These are phyloP conservation scores for Cicer bijugum DNA, from an alignment of 306 rosid species.

Conservation along the genomic window DNA sequence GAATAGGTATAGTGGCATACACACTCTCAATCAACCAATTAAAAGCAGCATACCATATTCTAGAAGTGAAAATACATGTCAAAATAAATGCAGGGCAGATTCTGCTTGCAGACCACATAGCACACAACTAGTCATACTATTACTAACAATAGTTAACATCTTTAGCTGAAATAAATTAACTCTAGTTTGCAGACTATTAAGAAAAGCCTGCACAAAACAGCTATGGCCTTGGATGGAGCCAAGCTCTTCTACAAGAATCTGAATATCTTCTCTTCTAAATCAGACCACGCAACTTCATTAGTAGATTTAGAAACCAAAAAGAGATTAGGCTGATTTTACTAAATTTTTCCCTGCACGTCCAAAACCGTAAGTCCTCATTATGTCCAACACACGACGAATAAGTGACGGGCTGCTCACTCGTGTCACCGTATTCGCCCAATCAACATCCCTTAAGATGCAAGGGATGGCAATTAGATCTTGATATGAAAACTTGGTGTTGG, in stretches of 20 bases:
- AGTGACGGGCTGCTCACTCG: constrained; percentile 4
- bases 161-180: neutral
- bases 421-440: constrained; percentile 1
- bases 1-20: neutral
- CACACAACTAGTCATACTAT: neutral
- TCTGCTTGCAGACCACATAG: neutral
- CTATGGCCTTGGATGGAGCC: neutral
- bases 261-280: neutral
- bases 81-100: neutral
- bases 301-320: no score
- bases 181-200: neutral
- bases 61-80: neutral
- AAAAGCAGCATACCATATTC: neutral
- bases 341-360: neutral
- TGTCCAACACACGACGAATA: neutral
- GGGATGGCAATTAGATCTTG: neutral
- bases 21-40: neutral
- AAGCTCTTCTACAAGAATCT: neutral
- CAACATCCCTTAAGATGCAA: constrained; percentile 9
- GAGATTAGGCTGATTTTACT: no score
- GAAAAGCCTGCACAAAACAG: neutral
- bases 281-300: no score
- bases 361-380: neutral
- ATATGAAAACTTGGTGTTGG: neutral
- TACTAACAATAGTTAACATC: neutral